Evolutionary conservation across 108 stramenopile genomes (phyloP).

Genomic region (Fragilaria crotonensis): DNA sequence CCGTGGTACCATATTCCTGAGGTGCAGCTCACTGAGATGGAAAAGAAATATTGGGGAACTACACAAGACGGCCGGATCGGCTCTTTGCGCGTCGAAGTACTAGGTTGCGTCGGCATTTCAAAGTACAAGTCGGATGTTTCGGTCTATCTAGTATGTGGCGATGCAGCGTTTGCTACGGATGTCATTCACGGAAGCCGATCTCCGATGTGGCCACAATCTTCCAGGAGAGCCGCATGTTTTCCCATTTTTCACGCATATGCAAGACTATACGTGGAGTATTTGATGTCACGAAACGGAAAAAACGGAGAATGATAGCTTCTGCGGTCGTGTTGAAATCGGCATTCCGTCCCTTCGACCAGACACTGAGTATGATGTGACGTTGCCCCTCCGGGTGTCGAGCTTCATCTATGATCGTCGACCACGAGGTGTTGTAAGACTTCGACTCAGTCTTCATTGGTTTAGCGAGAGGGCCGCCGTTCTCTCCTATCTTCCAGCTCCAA

Average conservation of each 20-base stretch:
- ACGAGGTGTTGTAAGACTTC: constrained; percentile 55
- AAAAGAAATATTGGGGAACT: constrained; percentile 24
- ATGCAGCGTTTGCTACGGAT: constrained; percentile 57
- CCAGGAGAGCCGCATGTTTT: constrained; percentile 46
- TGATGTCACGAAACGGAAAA: constrained; percentile 31
- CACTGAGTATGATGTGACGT: constrained; percentile 55
- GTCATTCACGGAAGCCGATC: constrained; percentile 29
- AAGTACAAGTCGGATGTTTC: constrained; percentile 34
- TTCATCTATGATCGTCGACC: constrained; percentile 47
- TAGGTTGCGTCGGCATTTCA: constrained; percentile 42
- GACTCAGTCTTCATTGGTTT: constrained; percentile 53
- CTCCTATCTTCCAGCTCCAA: constrained; percentile 41
- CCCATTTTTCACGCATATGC: constrained; percentile 64
- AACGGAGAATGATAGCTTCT: constrained; percentile 43
- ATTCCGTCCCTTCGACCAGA: constrained; percentile 42
- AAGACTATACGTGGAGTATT: constrained; percentile 56
- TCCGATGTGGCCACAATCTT: constrained; percentile 50
- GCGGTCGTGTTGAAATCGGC: constrained; percentile 46
- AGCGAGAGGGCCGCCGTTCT: constrained; percentile 38
- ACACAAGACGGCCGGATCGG: constrained; percentile 43
- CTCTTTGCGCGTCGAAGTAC: constrained; percentile 36
- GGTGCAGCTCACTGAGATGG: background rate
- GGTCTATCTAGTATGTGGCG: constrained; percentile 41
- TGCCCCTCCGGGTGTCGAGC: constrained; percentile 41
- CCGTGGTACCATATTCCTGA: constrained; percentile 11